These are phyloP conservation scores for Penicillium olsonii DNA, from an alignment of 2,329 filamentous ascomycete genomes.

Conservation along the genomic window DNA sequence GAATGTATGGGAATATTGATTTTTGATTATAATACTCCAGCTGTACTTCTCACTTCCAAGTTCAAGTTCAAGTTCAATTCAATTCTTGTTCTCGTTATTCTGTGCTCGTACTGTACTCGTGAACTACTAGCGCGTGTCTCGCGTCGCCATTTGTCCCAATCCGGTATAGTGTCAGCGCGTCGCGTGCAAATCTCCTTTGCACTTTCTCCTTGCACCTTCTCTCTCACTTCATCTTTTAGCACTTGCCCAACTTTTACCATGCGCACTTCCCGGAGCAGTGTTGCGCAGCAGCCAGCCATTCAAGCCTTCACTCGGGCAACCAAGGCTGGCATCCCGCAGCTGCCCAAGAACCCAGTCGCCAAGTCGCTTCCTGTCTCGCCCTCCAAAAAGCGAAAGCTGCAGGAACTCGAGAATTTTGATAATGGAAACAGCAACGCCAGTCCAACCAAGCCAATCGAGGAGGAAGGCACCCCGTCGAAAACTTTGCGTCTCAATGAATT, in stretches of 20 bases:
- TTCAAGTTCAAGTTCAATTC: not conserved
- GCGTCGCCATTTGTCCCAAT: conserved; percentile 18
- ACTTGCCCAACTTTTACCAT: conserved; percentile 4
- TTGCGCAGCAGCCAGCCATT: conserved; percentile 44
- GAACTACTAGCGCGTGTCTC: conserved; percentile 4
- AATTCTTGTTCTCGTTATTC: not conserved
- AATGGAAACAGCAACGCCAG: conserved; percentile 15
- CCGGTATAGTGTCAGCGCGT: conserved; percentile 15
- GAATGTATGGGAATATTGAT: conserved; percentile 1
- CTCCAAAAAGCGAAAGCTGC: conserved; percentile 44
- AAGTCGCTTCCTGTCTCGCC: conserved; percentile 34
- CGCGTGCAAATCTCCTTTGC: conserved; percentile 16
- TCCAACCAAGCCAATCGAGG: conserved; percentile 8
- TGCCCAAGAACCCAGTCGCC: conserved; percentile 13
- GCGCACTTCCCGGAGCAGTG: conserved; percentile 33
- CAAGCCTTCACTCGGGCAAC: conserved; percentile 47
- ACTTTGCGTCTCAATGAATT: conserved; percentile 35
- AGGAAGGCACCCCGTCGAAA: conserved; percentile 35
- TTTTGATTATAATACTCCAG: conserved; percentile 1
- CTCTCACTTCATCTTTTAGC: no score
- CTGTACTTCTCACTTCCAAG: not conserved
- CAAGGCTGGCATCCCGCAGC: conserved; percentile 40
- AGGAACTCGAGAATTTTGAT: conserved; percentile 37
- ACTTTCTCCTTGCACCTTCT: conserved; percentile 7
- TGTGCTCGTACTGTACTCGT: no score